These are phyloP conservation scores for Salvia splendens DNA, from an alignment of 257 asterid species.

Conservation along the genomic window DNA sequence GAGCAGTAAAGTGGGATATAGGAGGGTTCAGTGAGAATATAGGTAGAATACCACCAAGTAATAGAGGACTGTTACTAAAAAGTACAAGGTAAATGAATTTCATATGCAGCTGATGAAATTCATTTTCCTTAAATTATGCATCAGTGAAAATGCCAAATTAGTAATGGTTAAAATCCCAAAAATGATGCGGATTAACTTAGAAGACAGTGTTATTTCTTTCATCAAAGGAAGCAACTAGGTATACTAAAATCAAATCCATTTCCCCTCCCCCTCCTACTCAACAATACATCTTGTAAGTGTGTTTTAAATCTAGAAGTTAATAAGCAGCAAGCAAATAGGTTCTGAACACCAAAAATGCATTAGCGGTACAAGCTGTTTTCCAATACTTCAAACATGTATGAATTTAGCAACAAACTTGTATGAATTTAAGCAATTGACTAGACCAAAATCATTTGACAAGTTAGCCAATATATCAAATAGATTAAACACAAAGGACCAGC, in stretches of 20 bases:
- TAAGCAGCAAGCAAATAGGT: constrained; percentile 11
- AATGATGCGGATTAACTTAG: no score
- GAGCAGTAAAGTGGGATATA: neutral
- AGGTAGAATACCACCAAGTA: no score
- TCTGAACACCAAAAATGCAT: neutral
- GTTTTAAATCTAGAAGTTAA: neutral
- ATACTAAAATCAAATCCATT: no score
- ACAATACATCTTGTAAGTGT: neutral
- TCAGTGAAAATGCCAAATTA: no score
- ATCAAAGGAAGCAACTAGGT: no score
- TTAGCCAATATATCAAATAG: constrained; percentile 12
- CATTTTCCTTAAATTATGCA: no score
- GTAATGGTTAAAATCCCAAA: no score
- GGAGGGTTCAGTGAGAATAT: neutral
- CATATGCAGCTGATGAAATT: no score
- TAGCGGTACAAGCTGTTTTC: constrained; percentile 5
- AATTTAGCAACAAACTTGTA: constrained; percentile 18
- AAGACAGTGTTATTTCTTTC: no score
- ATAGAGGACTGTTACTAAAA: no score
- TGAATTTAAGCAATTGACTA: neutral
- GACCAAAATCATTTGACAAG: neutral
- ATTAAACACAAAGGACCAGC: neutral
- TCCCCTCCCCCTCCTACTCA: neutral
- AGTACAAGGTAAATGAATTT: no score
- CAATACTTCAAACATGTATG: neutral